Evolutionary conservation across 2,329 filamentous ascomycete genomes (phyloP).

Genomic region (Chaetomiaceae sp.): DNA sequence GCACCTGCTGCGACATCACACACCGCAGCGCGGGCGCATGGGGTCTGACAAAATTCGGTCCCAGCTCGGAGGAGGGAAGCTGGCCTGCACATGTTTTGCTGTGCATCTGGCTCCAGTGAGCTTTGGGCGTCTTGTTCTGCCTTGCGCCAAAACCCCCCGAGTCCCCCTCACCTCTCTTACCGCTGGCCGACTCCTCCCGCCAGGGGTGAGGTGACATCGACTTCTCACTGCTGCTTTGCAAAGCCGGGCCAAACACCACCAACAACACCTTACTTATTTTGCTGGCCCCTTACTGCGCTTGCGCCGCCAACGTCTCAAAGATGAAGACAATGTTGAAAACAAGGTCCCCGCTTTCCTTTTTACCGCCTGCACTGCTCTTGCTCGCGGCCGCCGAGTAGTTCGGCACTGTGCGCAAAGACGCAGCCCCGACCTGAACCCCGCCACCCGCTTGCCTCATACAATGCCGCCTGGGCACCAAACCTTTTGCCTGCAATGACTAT

Average conservation of each 20-base stretch:
- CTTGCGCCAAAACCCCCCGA: slow-evolving; percentile 16
- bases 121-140: slow-evolving; percentile 16
- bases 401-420: slow-evolving; percentile 23
- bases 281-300: slow-evolving; percentile 10
- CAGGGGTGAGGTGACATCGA: slow-evolving; percentile 6
- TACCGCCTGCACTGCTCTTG: background rate
- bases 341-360: slow-evolving; percentile 24
- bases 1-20: slow-evolving; percentile 24
- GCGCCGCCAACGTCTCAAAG: slow-evolving; percentile 12
- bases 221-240: background rate
- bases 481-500: background rate
- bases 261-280: slow-evolving; percentile 2
- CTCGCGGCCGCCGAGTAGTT: slow-evolving; percentile 24
- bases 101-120: slow-evolving; percentile 24
- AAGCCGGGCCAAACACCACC: slow-evolving; percentile 5
- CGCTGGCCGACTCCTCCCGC: slow-evolving; percentile 20
- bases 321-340: slow-evolving; percentile 29
- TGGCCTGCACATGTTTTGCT: slow-evolving; percentile 20
- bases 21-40: slow-evolving; percentile 19
- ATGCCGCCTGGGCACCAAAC: slow-evolving; percentile 6
- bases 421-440: slow-evolving; percentile 19
- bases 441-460: slow-evolving; percentile 16
- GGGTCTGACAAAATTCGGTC: slow-evolving; percentile 2
- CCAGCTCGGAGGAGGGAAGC: background rate
- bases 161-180: slow-evolving; percentile 11